Evolutionary conservation across 2,329 filamentous ascomycete species (phyloP).

Genomic region (Fusarium bulbicola): DNA sequence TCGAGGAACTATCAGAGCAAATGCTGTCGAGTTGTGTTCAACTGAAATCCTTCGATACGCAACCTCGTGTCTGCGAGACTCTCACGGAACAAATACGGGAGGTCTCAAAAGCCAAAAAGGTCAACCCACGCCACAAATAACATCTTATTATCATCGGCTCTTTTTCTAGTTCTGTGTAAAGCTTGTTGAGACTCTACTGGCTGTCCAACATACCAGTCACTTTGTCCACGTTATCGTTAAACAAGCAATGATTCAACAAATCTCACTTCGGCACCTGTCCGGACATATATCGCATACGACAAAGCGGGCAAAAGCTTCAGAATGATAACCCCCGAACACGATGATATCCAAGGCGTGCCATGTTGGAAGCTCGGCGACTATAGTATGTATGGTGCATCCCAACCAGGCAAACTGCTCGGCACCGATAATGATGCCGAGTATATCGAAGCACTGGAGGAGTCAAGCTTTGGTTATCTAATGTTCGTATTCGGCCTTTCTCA

Average conservation of each 20-base stretch:
- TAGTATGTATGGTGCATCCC: not conserved
- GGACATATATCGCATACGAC: not conserved
- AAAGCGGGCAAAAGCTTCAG: not conserved
- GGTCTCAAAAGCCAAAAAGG: not conserved
- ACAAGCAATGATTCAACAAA: not conserved
- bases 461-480: not conserved
- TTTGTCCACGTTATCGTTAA: not conserved
- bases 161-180: not conserved
- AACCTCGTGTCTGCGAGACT: not conserved
- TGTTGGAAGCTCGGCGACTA: too few species aligned
- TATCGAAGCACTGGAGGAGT: not conserved
- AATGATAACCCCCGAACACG: rapidly evolving
- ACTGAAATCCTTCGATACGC: not conserved
- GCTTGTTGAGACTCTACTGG: not conserved
- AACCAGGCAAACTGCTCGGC: not conserved
- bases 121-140: not conserved
- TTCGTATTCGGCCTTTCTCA: not conserved
- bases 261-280: not conserved
- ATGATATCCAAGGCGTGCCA: too few species aligned
- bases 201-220: not conserved
- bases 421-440: not conserved
- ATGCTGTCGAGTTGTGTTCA: not conserved
- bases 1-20: not conserved
- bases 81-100: not conserved
- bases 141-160: not conserved